phyloP scores from a whole-genome alignment of 768 basidiomycete genomes.

The Kwoniella dendrophila region DNA sequence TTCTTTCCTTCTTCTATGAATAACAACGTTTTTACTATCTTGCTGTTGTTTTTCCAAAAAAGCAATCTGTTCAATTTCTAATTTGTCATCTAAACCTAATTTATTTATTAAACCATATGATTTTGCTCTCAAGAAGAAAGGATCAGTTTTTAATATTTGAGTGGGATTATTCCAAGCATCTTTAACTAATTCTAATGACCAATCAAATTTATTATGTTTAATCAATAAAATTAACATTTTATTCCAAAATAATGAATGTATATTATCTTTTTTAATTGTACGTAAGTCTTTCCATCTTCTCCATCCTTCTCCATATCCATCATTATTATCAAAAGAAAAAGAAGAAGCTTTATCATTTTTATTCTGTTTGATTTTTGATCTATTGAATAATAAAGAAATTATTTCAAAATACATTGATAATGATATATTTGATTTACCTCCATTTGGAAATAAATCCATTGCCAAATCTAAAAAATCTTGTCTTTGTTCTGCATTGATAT shows the following conservation, averaged over 20 bases:
- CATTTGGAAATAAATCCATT: slow-evolving; percentile 17
- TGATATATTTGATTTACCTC: slow-evolving; percentile 12
- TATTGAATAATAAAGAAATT: slow-evolving; percentile 2
- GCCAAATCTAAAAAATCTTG: slow-evolving; percentile 16
- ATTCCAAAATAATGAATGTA: not conserved
- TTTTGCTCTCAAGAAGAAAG: slow-evolving; percentile 19
- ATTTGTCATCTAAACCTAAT: slow-evolving; percentile 1
- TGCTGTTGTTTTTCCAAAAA: not conserved
- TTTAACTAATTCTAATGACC: slow-evolving; percentile 18
- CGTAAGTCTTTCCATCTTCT: slow-evolving; percentile 10
- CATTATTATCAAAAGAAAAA: too few species aligned
- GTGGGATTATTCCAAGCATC: slow-evolving; percentile 10
- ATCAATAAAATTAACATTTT: slow-evolving; percentile 15
- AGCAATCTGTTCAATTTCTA: slow-evolving; percentile 1
- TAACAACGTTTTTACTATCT: too few species aligned
- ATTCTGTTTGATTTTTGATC: too few species aligned
- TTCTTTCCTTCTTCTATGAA: not conserved
- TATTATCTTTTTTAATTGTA: not conserved
- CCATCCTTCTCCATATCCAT: slow-evolving; percentile 18
- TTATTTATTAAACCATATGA: slow-evolving; percentile 2
- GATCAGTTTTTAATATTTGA: not conserved
- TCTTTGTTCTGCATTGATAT: slow-evolving; percentile 5
- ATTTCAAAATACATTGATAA: slow-evolving; percentile 11
- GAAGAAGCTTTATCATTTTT: too few species aligned
- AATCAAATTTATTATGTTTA: slow-evolving; percentile 8